Conservation (phyloP, 1,284 basidiomycete species). For the Vanrija sp. region DNA sequence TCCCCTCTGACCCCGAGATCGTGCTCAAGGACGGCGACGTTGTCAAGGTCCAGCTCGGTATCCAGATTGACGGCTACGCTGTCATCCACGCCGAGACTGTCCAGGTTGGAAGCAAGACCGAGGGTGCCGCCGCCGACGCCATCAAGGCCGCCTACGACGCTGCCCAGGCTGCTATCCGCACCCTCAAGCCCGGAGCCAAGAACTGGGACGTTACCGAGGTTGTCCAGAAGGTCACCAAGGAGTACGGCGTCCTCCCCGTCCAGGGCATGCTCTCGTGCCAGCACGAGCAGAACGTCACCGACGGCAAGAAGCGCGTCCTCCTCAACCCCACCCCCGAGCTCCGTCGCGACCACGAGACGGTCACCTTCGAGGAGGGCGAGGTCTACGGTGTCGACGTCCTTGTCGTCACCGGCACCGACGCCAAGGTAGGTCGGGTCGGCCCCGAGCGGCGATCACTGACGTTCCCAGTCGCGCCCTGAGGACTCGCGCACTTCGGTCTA, state of each 20-base stretch:
- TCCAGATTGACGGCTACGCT: conserved; percentile 82
- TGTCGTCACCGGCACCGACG: conserved; percentile 80
- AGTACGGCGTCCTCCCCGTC: conserved; percentile 80
- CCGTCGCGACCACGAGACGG: conserved; percentile 76
- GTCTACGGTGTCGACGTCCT: conserved; percentile 95
- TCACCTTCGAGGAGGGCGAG: conserved; percentile 85
- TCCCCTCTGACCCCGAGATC: conserved; percentile 59
- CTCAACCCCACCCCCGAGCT: conserved; percentile 80
- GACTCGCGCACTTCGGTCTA: conserved; percentile 88
- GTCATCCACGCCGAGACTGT: conserved; percentile 77
- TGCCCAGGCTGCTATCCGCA: conserved; percentile 82
- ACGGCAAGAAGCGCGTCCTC: conserved; percentile 94
- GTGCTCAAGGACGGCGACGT: conserved; percentile 85
- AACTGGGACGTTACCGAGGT: conserved; percentile 93
- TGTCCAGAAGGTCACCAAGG: conserved; percentile 66
- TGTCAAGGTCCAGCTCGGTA: conserved; percentile 92
- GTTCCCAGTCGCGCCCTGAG: conserved; percentile 69
- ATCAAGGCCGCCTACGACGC: conserved; percentile 90
- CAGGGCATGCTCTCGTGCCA: conserved; percentile 63
- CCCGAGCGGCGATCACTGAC: neutral
- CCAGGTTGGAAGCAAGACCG: conserved; percentile 74
- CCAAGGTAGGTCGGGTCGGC: conserved; percentile 60
- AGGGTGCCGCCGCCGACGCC: conserved; percentile 81
- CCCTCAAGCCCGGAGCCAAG: conserved; percentile 82
- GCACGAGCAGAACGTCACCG: conserved; percentile 88